Evolutionary conservation across 495 filamentous ascomycete genomes (phyloP).

Genomic region (Cladorrhinum samala): DNA sequence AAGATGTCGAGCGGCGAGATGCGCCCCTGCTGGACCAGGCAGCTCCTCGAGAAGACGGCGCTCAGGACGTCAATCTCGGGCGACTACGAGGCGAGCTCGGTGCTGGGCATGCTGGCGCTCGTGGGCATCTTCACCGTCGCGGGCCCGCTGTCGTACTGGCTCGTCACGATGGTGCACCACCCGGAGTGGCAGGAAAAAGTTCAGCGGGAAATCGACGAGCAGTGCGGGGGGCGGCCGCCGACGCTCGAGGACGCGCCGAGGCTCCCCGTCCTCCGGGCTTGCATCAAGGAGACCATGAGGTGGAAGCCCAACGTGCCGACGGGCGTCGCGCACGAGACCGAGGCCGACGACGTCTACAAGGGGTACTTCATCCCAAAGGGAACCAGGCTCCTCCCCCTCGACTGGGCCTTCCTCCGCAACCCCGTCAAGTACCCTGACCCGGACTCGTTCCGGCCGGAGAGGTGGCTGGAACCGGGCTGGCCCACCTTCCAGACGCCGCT

Average conservation of each 20-base stretch:
- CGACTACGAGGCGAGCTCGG: constrained; percentile 35
- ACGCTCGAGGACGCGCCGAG: constrained; percentile 35
- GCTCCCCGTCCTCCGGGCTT: constrained; percentile 45
- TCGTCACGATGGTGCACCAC: constrained; percentile 37
- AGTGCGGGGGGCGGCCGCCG: constrained; percentile 37
- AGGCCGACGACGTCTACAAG: constrained; percentile 35
- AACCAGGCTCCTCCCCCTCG: constrained; percentile 44
- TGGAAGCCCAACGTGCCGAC: constrained; percentile 49
- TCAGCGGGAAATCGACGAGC: constrained; percentile 49
- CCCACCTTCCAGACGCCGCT: constrained; percentile 49
- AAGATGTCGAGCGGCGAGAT: constrained; percentile 23
- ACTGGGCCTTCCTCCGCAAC: constrained; percentile 36
- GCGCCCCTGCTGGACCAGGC: constrained; percentile 30
- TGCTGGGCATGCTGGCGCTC: constrained; percentile 37
- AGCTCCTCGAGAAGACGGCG: constrained; percentile 32
- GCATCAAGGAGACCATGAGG: constrained; percentile 43
- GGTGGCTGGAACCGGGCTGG: constrained; percentile 44
- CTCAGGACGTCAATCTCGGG: constrained; percentile 32
- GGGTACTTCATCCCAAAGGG: constrained; percentile 43
- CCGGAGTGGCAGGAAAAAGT: constrained; percentile 35
- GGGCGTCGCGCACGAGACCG: constrained; percentile 41
- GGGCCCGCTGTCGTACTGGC: constrained; percentile 36
- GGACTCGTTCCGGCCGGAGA: constrained; percentile 44
- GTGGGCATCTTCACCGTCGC: constrained; percentile 42
- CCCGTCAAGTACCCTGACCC: constrained; percentile 46